Evolutionary conservation across 345 rosid species (phyloP).

Genomic region (Passiflora organensis): DNA sequence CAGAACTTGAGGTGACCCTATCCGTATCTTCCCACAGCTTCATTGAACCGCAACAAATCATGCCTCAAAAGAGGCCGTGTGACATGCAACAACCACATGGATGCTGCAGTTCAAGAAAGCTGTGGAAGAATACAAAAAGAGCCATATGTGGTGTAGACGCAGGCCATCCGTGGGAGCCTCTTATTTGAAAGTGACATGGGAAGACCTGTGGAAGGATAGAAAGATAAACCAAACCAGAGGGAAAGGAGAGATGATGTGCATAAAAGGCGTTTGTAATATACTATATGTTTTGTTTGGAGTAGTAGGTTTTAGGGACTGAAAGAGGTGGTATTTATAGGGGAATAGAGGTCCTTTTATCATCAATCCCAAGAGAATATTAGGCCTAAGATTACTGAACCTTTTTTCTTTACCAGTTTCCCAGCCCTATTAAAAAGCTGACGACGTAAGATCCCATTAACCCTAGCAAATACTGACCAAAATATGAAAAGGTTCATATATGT

Average conservation of each 20-base stretch:
- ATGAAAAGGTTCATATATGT: constrained; percentile 8
- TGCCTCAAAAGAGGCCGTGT: no score
- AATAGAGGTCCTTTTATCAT: constrained; percentile 39
- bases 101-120: constrained; percentile 98
- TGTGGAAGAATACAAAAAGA: constrained; percentile 94
- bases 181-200: no score
- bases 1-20: constrained; percentile 29
- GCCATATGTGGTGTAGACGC: no score
- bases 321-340: constrained; percentile 50
- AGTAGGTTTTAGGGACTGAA: constrained; percentile 9
- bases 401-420: not conserved
- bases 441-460: constrained; percentile 28
- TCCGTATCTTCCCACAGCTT: constrained; percentile 95
- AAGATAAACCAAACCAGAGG: constrained; percentile 15
- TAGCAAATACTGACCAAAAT: constrained; percentile 4
- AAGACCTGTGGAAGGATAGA: not conserved
- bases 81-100: not conserved
- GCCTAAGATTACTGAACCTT: constrained; percentile 33
- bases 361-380: constrained; percentile 98
- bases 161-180: no score
- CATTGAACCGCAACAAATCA: constrained; percentile 60
- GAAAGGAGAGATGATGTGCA: not conserved
- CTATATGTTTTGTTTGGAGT: not conserved
- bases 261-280: no score
- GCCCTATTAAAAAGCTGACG: constrained; percentile 22